Conservation (phyloP, 148 eudicot genomes). For the Persicaria tinctoria region DNA sequence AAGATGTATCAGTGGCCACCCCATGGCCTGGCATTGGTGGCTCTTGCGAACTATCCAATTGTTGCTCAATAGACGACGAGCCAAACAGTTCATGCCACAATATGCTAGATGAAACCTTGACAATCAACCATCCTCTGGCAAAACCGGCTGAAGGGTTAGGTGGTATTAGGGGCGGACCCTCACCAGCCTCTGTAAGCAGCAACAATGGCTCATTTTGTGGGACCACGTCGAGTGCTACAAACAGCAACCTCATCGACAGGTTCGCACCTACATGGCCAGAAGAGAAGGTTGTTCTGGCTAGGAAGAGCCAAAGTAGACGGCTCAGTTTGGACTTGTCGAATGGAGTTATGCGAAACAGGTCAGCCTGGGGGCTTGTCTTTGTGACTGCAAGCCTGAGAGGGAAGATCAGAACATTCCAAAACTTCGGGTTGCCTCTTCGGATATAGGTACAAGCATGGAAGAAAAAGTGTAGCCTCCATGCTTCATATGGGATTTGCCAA, state of each 20-base stretch:
- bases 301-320: conserved; percentile 27
- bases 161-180: conserved; percentile 24
- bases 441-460: neutral
- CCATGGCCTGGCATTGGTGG: conserved; percentile 66
- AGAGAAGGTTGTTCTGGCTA: conserved; percentile 47
- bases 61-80: conserved; percentile 22
- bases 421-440: conserved; percentile 67
- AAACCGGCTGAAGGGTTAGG: conserved; percentile 28
- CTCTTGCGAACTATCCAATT: conserved; percentile 13
- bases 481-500: neutral
- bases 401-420: conserved; percentile 78
- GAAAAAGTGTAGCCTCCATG: too few species aligned
- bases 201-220: conserved; percentile 49
- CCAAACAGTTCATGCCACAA: conserved; percentile 34
- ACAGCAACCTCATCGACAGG: conserved; percentile 14
- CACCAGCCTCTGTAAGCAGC: conserved; percentile 29
- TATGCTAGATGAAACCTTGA: conserved; percentile 21
- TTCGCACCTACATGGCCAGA: neutral
- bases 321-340: neutral
- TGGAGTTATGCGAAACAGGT: neutral
- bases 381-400: conserved; percentile 86
- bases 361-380: conserved; percentile 89
- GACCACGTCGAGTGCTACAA: conserved; percentile 27
- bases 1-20: conserved; percentile 75
- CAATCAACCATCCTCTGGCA: conserved; percentile 48